Evolutionary conservation across 2,329 filamentous ascomycete genomes (phyloP).

Genomic region (Neophaeococcomyces aloes): DNA sequence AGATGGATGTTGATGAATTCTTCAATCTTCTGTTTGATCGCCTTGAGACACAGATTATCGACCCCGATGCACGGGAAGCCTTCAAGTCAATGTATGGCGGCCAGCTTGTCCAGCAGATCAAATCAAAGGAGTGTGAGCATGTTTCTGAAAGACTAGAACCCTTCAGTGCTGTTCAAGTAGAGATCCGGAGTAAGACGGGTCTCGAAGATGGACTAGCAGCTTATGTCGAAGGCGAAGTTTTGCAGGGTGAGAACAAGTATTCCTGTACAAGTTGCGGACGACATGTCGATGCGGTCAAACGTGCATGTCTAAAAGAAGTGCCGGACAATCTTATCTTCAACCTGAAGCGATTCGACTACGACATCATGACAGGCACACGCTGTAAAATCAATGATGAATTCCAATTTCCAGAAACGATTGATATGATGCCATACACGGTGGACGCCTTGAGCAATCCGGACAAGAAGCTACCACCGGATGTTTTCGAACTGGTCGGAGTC

Average conservation of each 20-base stretch:
- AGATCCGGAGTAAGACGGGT: constrained; percentile 81
- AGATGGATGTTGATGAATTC: constrained; percentile 98
- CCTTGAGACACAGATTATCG: constrained; percentile 70
- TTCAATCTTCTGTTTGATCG: constrained; percentile 89
- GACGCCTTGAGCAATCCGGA: constrained; percentile 61
- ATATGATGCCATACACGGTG: constrained; percentile 86
- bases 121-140: constrained; percentile 87
- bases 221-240: constrained; percentile 92
- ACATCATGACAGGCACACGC: constrained; percentile 56
- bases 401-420: constrained; percentile 69
- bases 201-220: constrained; percentile 81
- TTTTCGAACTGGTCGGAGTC: constrained; percentile 89
- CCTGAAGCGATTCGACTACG: constrained; percentile 53
- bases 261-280: constrained; percentile 84
- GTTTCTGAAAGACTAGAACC: constrained; percentile 83
- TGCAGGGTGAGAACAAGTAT: constrained; percentile 98
- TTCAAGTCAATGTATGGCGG: constrained; percentile 85
- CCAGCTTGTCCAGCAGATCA: constrained; percentile 85
- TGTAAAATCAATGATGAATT: constrained; percentile 96
- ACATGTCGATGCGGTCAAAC: constrained; percentile 87
- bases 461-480: constrained; percentile 51
- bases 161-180: constrained; percentile 90
- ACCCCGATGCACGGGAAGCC: constrained; percentile 54
- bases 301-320: constrained; percentile 81
- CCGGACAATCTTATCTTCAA: constrained; percentile 94